phyloP scores from a whole-genome alignment of 2,329 filamentous ascomycete species.

The Fusarium luffae region DNA sequence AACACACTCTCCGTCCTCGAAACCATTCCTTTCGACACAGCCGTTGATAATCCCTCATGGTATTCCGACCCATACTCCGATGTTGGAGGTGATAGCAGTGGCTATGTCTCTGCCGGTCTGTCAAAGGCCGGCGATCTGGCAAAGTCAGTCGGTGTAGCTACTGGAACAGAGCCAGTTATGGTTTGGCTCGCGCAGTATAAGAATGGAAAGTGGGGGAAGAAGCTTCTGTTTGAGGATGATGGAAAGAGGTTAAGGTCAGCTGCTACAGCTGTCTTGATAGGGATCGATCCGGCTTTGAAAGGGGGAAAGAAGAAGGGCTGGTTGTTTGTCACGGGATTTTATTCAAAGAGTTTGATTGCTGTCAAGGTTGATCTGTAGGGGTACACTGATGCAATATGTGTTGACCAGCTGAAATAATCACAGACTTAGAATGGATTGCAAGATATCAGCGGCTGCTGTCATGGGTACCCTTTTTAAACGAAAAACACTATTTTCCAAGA shows the following conservation, averaged over 20 bases:
- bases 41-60: conserved; percentile 68
- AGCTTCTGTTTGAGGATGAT: conserved; percentile 68
- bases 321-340: conserved; percentile 68
- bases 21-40: conserved; percentile 55
- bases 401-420: too few species aligned
- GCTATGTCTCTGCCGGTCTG: conserved; percentile 63
- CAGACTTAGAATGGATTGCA: rapidly evolving
- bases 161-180: conserved; percentile 56
- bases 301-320: conserved; percentile 61
- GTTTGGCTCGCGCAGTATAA: conserved; percentile 55
- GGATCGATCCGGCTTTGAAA: conserved; percentile 59
- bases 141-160: conserved; percentile 45
- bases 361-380: conserved; percentile 61
- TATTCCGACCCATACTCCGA: conserved; percentile 64
- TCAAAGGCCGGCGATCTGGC: conserved; percentile 54
- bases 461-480: too few species aligned
- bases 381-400: too few species aligned
- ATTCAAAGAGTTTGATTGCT: conserved; percentile 61
- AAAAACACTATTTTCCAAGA: too few species aligned
- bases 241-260: conserved; percentile 60
- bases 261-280: conserved; percentile 64
- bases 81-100: conserved; percentile 55
- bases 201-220: conserved; percentile 53
- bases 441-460: rapidly evolving
- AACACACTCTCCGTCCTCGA: conserved; percentile 46